Percentiles rank a stretch among this genome's conserved stretches.
These are phyloP conservation scores for Aspergillus sp. DNA, from an alignment of 2,329 filamentous ascomycete genomes.

Conservation along the genomic window DNA sequence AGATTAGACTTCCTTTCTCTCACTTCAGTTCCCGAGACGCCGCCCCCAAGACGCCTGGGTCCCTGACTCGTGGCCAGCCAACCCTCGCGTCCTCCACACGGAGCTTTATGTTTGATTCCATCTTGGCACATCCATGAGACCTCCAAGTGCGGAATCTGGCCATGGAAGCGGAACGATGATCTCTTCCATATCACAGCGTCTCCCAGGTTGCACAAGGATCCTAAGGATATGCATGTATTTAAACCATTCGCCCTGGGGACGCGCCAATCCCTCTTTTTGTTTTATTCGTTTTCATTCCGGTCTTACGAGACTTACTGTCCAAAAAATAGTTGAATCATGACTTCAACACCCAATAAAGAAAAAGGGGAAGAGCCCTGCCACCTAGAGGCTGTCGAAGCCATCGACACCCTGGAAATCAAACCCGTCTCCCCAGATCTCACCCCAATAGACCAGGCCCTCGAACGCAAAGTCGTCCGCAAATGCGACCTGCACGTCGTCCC, in stretches of 20 bases:
- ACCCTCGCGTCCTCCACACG: too few relatives aligned
- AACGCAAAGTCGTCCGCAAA: conserved; percentile 40
- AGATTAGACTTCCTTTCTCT: background rate
- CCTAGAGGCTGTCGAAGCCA: background rate
- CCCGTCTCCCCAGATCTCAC: background rate
- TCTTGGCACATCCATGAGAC: too few relatives aligned
- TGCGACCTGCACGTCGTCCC: conserved; percentile 44
- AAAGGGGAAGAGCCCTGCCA: background rate
- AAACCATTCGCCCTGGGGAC: background rate
- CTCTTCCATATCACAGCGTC: background rate
- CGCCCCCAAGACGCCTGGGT: background rate
- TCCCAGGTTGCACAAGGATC: background rate
- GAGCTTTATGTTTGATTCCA: too few relatives aligned
- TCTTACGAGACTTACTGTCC: too few relatives aligned
- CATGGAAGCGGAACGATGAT: conserved; percentile 1
- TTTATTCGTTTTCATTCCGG: background rate
- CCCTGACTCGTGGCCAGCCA: background rate
- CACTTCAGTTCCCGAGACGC: background rate
- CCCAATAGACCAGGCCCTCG: conserved; percentile 11
- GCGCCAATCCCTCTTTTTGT: background rate
- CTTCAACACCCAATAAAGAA: background rate
- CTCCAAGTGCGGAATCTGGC: conserved; percentile 4
- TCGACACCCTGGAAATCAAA: background rate
- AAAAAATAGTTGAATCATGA: too few relatives aligned
- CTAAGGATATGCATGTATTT: background rate